Evolutionary conservation across 78 protist species (phyloP).

Genomic region (Bigelowiella natans): DNA sequence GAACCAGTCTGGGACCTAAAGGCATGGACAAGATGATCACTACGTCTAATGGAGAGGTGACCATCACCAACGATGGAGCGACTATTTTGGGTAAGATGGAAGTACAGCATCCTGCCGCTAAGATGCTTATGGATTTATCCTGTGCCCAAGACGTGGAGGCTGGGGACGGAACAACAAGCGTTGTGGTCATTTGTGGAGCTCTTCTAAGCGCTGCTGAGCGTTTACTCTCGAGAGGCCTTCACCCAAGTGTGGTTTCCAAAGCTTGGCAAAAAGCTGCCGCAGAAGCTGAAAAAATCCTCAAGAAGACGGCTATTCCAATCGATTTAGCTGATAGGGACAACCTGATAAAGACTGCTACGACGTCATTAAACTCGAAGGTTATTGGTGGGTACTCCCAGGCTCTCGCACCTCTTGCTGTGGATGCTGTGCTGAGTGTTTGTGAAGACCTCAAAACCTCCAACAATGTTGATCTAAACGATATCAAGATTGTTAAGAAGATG

Average conservation of each 20-base stretch:
- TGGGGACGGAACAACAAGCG: constrained; percentile 98
- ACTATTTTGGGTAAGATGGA: constrained; percentile 81
- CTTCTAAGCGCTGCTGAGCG: neutral
- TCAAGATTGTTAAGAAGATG: constrained; percentile 40
- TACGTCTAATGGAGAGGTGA: constrained; percentile 64
- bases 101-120: constrained; percentile 91
- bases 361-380: constrained; percentile 95
- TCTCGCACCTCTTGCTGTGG: constrained; percentile 96
- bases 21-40: constrained; percentile 98
- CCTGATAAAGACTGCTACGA: constrained; percentile 77
- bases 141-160: constrained; percentile 98
- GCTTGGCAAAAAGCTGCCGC: constrained; percentile 54
- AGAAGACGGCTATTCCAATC: constrained; percentile 65
- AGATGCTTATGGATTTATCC: constrained; percentile 92
- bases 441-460: constrained; percentile 29
- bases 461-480: constrained; percentile 50
- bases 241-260: constrained; percentile 79
- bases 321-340: constrained; percentile 70
- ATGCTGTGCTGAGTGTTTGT: constrained; percentile 69
- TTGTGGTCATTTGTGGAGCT: neutral
- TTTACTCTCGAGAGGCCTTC: constrained; percentile 70
- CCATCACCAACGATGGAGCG: constrained; percentile 99
- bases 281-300: constrained; percentile 48
- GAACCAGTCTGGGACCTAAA: constrained; percentile 94
- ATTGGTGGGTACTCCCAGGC: constrained; percentile 77